A percentile compares a stretch with the other conserved stretches of the same genome.
These are phyloP conservation scores for Orbilia javanica DNA, from an alignment of 2,329 filamentous ascomycete genomes.

Conservation along the genomic window DNA sequence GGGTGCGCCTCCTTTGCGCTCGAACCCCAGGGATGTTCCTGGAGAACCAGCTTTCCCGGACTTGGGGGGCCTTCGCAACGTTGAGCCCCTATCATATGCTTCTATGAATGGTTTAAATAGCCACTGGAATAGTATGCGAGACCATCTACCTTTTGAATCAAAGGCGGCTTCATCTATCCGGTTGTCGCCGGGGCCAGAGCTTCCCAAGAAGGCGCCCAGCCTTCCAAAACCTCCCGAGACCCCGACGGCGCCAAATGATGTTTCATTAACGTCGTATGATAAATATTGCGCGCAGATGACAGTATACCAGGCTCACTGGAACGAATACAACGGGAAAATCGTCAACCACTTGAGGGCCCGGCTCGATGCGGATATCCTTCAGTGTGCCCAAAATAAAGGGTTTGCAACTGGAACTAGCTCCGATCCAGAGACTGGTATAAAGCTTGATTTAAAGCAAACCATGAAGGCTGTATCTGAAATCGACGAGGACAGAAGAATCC, in stretches of 20 bases:
- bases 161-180: slow-evolving; percentile 26
- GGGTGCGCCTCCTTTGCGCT: background rate
- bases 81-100: slow-evolving; percentile 42
- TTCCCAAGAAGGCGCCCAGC: background rate
- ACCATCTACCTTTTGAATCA: slow-evolving; percentile 48
- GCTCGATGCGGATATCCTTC: slow-evolving; percentile 42
- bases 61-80: slow-evolving; percentile 29
- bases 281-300: slow-evolving; percentile 46
- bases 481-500: slow-evolving; percentile 45
- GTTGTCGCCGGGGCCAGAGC: slow-evolving; percentile 17
- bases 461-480: slow-evolving; percentile 31
- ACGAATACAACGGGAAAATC: slow-evolving; percentile 54
- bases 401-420: slow-evolving; percentile 45
- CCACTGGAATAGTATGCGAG: slow-evolving; percentile 33
- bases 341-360: slow-evolving; percentile 46
- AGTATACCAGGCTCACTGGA: slow-evolving; percentile 55
- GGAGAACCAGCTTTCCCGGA: slow-evolving; percentile 4
- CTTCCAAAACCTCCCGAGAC: slow-evolving; percentile 29
- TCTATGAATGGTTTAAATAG: slow-evolving; percentile 37
- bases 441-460: slow-evolving; percentile 40
- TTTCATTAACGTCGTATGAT: slow-evolving; percentile 31
- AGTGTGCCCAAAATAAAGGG: slow-evolving; percentile 51
- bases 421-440: slow-evolving; percentile 21
- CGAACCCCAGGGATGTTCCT: background rate
- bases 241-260: background rate